Conservation (phyloP, 257 asterid species). For the Echites panduratus region DNA sequence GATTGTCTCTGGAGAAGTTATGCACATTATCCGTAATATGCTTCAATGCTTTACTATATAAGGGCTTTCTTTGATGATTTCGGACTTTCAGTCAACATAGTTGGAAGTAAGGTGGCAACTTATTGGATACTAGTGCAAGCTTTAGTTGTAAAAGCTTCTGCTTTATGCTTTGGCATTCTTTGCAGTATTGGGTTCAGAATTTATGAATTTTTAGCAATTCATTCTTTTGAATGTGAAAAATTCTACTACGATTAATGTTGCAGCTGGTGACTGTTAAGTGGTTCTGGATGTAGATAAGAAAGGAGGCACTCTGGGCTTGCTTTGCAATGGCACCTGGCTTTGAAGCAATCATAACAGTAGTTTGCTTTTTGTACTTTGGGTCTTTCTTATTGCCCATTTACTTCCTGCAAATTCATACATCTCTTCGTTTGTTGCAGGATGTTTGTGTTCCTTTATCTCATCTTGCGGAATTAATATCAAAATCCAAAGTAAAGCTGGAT, state of each 20-base stretch:
- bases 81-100: background rate
- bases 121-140: too few relatives aligned
- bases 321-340: conserved; percentile 80
- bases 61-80: conserved; percentile 1
- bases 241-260: background rate
- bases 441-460: conserved; percentile 89
- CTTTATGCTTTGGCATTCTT: background rate
- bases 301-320: conserved; percentile 99
- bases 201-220: conserved; percentile 10
- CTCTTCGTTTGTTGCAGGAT: conserved; percentile 44
- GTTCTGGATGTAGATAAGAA: conserved; percentile 58
- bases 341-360: conserved; percentile 90
- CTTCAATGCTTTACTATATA: background rate
- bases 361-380: conserved; percentile 11
- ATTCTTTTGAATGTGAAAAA: background rate
- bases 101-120: background rate
- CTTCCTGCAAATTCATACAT: background rate
- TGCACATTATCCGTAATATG: background rate
- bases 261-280: too few relatives aligned
- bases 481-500: conserved; percentile 69
- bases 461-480: conserved; percentile 80
- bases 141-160: background rate
- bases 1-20: too few relatives aligned
- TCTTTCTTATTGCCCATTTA: background rate
- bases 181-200: background rate